These are phyloP conservation scores for Dichotomocladium elegans DNA, from an alignment of 371 early-diverging fungal genomes.

Conservation along the genomic window DNA sequence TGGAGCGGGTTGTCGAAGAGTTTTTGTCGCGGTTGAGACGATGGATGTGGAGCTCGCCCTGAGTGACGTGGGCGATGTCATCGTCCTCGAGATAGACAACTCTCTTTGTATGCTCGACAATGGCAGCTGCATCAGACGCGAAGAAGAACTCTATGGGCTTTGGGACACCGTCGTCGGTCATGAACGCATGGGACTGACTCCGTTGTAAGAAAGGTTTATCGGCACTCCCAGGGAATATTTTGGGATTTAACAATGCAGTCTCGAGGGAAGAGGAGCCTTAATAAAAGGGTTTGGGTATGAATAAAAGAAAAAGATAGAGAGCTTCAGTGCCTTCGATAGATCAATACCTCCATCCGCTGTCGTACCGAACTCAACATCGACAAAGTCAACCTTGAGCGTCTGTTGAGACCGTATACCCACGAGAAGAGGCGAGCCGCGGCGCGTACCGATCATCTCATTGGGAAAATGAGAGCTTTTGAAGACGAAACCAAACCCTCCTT, in stretches of 20 bases:
- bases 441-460: slow-evolving; percentile 90
- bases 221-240: too few relatives aligned
- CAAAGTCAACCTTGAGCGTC: slow-evolving; percentile 90
- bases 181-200: slow-evolving; percentile 88
- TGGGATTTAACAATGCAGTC: too few relatives aligned
- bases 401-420: slow-evolving; percentile 95
- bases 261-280: too few relatives aligned
- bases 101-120: slow-evolving; percentile 97
- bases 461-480: slow-evolving; percentile 92
- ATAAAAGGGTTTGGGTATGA: too few relatives aligned
- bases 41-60: slow-evolving; percentile 94
- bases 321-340: too few relatives aligned
- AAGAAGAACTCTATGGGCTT: slow-evolving; percentile 95
- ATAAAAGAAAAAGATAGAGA: too few relatives aligned
- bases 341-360: slow-evolving; percentile 17
- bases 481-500: slow-evolving; percentile 97
- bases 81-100: slow-evolving; percentile 97
- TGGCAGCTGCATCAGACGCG: slow-evolving; percentile 95
- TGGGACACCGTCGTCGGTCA: slow-evolving; percentile 86
- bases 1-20: slow-evolving; percentile 79
- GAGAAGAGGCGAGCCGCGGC: slow-evolving; percentile 95
- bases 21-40: slow-evolving; percentile 90
- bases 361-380: slow-evolving; percentile 65
- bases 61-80: slow-evolving; percentile 95
- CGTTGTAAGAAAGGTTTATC: slow-evolving; percentile 70